A percentile compares a stretch with the other conserved stretches of the same genome.
These are phyloP conservation scores for Creolimax fragrantissima DNA, from an alignment of 78 protist genomes.

Conservation along the genomic window DNA sequence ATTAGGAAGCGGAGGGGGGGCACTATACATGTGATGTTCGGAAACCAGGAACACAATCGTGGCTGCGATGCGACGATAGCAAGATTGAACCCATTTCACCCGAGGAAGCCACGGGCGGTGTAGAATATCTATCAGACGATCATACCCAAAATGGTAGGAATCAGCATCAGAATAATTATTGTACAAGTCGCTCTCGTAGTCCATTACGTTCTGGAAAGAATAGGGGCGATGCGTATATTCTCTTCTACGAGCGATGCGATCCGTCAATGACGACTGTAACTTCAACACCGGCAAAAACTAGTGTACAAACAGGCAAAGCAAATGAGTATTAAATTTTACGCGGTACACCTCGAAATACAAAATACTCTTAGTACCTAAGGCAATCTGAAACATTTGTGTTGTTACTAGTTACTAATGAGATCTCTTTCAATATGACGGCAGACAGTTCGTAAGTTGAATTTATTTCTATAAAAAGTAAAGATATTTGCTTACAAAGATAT, in stretches of 20 bases:
- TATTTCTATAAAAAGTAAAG: no score
- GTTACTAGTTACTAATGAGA: no score
- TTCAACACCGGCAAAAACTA: neutral
- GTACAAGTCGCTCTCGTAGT: neutral
- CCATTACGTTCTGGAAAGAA: neutral
- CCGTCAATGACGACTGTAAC: neutral
- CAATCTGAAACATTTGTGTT: no score
- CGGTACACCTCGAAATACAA: no score
- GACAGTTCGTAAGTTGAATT: no score
- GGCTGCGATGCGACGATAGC: neutral
- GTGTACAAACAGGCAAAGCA: no score
- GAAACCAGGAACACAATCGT: neutral
- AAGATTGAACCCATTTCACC: neutral
- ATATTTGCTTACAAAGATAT: no score
- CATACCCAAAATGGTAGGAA: neutral
- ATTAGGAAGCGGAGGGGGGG: neutral
- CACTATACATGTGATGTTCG: constrained; percentile 6
- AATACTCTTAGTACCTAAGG: no score
- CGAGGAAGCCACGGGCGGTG: neutral
- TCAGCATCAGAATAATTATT: neutral
- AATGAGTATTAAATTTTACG: no score
- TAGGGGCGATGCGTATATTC: neutral
- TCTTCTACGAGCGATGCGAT: neutral
- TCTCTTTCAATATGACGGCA: no score
- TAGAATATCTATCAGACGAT: neutral